phyloP scores from a whole-genome alignment of 768 basidiomycete species.

The Agrocybe chaxingu region DNA sequence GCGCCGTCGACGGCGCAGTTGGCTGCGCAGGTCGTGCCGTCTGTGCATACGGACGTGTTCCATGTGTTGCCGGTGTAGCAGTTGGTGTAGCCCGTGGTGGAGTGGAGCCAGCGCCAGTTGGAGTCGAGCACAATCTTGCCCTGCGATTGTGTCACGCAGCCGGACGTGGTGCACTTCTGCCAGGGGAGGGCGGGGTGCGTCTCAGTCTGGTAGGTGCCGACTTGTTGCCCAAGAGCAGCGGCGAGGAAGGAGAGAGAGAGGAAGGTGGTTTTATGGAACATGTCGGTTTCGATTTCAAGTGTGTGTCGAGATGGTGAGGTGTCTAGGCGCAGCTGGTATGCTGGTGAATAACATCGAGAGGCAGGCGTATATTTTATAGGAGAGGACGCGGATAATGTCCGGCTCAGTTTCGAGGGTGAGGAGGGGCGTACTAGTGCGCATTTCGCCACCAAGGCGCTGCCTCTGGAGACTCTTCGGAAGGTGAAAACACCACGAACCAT shows the following conservation, averaged over 20 bases:
- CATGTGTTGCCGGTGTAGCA: constrained; percentile 58
- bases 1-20: constrained; percentile 44
- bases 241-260: constrained; percentile 37
- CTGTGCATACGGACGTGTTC: constrained; percentile 49
- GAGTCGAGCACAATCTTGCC: constrained; percentile 47
- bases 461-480: too few relatives aligned
- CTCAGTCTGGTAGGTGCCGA: constrained; percentile 48
- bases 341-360: constrained; percentile 13
- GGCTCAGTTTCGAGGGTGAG: constrained; percentile 3
- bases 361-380: constrained; percentile 17
- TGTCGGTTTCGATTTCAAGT: constrained; percentile 13
- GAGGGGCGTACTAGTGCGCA: background rate
- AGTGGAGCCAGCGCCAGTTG: constrained; percentile 58
- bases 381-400: constrained; percentile 19
- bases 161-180: constrained; percentile 42
- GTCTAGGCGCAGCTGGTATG: constrained; percentile 16
- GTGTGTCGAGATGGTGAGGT: constrained; percentile 12
- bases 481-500: too few relatives aligned
- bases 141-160: constrained; percentile 33
- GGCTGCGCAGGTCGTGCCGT: constrained; percentile 41
- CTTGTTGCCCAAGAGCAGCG: constrained; percentile 49
- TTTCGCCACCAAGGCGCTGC: background rate
- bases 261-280: constrained; percentile 40
- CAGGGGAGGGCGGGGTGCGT: constrained; percentile 44
- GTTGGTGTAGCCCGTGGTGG: constrained; percentile 32